These are phyloP conservation scores for Takashimella tepidaria DNA, from an alignment of 1,284 basidiomycete species.

Conservation along the genomic window DNA sequence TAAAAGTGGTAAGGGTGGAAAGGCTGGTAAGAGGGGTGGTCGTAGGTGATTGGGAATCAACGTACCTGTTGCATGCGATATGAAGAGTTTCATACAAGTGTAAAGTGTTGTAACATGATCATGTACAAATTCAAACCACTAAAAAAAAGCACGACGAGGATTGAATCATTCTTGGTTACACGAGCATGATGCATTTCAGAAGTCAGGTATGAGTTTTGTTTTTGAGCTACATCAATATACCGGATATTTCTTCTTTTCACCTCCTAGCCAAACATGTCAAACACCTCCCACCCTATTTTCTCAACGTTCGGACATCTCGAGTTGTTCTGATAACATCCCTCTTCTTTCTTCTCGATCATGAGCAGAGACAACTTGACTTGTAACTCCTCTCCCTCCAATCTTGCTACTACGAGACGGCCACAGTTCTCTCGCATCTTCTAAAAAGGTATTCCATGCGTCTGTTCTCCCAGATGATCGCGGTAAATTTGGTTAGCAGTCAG, in stretches of 20 bases:
- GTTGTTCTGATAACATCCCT: conserved; percentile 22
- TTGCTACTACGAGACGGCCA: conserved; percentile 8
- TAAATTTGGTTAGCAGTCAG: neutral
- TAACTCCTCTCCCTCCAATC: neutral
- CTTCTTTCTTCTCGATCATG: conserved; percentile 12
- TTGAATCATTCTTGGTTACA: too few species aligned
- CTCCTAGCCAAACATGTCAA: too few species aligned
- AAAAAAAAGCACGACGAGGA: too few species aligned
- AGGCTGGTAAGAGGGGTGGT: conserved; percentile 7
- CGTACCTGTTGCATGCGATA: too few species aligned
- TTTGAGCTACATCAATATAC: too few species aligned
- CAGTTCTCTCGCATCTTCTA: conserved; percentile 20
- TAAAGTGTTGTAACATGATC: too few species aligned
- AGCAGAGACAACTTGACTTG: neutral
- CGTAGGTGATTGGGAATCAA: too few species aligned
- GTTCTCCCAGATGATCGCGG: neutral
- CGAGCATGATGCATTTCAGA: too few species aligned
- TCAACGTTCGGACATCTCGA: conserved; percentile 34
- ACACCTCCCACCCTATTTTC: too few species aligned
- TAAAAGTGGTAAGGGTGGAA: conserved; percentile 17
- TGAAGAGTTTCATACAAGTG: too few species aligned
- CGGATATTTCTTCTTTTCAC: too few species aligned
- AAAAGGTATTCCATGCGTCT: conserved; percentile 31
- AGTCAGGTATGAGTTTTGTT: too few species aligned
- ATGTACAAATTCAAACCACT: neutral